These are phyloP conservation scores for Rhynchospora tenuis DNA, from an alignment of 176 grass and related monocot species.

Conservation along the genomic window DNA sequence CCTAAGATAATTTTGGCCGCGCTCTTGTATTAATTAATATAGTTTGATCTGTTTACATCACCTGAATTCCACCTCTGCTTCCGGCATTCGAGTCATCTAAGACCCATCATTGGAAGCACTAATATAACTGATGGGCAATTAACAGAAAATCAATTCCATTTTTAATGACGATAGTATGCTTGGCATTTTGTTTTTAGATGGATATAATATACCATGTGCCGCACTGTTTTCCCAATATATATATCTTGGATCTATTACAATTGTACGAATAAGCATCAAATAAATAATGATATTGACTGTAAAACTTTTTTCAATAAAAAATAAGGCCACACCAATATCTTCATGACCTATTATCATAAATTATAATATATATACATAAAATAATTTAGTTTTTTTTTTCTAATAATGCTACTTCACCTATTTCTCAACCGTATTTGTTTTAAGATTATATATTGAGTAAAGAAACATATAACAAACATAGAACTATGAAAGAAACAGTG, in stretches of 20 bases:
- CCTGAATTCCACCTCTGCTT: neutral
- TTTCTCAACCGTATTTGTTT: no score
- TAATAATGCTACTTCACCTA: no score
- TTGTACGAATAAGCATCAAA: neutral
- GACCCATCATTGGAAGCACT: neutral
- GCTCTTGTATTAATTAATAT: neutral
- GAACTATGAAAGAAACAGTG: no score
- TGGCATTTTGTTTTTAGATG: neutral
- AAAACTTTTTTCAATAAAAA: neutral
- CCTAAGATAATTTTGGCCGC: neutral
- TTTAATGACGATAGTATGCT: neutral
- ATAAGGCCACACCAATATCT: no score
- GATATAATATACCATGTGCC: neutral
- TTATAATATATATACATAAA: no score
- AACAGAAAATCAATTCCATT: neutral
- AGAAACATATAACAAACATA: no score
- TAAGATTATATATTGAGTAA: no score
- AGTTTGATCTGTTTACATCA: neutral
- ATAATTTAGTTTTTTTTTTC: no score
- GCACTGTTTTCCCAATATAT: neutral
- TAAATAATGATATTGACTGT: neutral
- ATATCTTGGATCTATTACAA: neutral
- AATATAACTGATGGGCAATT: neutral
- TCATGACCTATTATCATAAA: no score
- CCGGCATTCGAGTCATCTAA: neutral